Percentiles rank a stretch among this genome's conserved stretches.
Conservation (phyloP, 2,329 filamentous ascomycete genomes). For the Diatrype stigma region DNA sequence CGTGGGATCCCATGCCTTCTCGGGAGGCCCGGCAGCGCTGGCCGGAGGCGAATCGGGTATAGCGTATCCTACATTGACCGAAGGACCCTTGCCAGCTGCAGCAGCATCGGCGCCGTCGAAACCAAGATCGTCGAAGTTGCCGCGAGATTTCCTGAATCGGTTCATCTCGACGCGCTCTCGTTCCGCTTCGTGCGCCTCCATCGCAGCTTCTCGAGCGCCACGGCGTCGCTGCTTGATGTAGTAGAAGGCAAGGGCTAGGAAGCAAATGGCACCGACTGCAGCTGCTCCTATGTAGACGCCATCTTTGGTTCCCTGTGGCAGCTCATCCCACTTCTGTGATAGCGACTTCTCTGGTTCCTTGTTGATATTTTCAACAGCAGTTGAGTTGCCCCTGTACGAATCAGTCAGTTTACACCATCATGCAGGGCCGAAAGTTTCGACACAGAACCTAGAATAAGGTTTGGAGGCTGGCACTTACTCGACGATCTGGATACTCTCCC, state of each 20-base stretch:
- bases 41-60: slow-evolving; percentile 26
- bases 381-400: slow-evolving; percentile 52
- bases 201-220: slow-evolving; percentile 47
- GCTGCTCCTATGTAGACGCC: slow-evolving; percentile 48
- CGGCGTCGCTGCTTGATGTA: slow-evolving; percentile 51
- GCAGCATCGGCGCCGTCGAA: slow-evolving; percentile 35
- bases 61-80: slow-evolving; percentile 27
- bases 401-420: neutral
- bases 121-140: slow-evolving; percentile 43
- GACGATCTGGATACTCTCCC: slow-evolving; percentile 58
- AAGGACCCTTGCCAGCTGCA: slow-evolving; percentile 27
- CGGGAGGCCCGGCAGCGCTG: slow-evolving; percentile 19
- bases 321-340: slow-evolving; percentile 49
- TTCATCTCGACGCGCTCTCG: slow-evolving; percentile 49
- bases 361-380: slow-evolving; percentile 42
- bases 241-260: slow-evolving; percentile 42
- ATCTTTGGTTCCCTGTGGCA: slow-evolving; percentile 46
- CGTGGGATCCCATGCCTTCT: slow-evolving; percentile 27
- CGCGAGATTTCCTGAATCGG: slow-evolving; percentile 42
- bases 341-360: slow-evolving; percentile 35
- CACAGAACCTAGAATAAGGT: too few relatives aligned
- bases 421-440: too few relatives aligned
- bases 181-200: slow-evolving; percentile 39
- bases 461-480: slow-evolving; percentile 38
- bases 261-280: slow-evolving; percentile 34